These are phyloP conservation scores for Backusella mclennaniae DNA, from an alignment of 192 early-diverging fungal species.

Conservation along the genomic window DNA sequence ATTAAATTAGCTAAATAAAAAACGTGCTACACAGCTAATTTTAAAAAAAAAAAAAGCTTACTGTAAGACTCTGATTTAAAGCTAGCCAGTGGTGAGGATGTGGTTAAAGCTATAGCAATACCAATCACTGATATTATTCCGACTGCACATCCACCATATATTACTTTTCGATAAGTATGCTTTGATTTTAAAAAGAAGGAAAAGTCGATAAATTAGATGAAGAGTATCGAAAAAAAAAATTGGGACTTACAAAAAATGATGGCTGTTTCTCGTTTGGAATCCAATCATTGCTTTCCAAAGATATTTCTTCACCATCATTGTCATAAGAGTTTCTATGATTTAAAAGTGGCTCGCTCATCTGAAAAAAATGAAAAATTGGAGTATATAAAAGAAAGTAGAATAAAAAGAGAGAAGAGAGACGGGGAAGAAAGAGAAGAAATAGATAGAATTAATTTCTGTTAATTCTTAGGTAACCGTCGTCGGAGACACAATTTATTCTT, in stretches of 20 bases:
- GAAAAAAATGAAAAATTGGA: background rate
- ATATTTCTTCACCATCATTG: background rate
- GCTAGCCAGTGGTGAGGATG: background rate
- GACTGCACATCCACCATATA: background rate
- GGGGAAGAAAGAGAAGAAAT: background rate
- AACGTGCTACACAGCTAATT: background rate
- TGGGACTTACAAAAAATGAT: constrained; percentile 2
- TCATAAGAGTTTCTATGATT: background rate
- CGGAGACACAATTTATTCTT: background rate
- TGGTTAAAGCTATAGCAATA: background rate
- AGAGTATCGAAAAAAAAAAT: background rate
- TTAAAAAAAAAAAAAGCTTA: background rate
- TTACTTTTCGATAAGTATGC: background rate
- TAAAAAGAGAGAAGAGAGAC: background rate
- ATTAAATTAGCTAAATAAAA: background rate
- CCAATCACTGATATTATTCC: background rate
- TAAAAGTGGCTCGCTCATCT: constrained; percentile 7
- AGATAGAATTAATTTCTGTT: background rate
- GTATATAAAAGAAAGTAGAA: background rate
- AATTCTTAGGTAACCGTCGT: background rate
- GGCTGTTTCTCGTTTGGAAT: background rate
- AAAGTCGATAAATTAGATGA: background rate
- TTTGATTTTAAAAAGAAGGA: background rate
- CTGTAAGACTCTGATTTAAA: constrained; percentile 1
- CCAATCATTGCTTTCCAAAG: background rate